phyloP scores from a whole-genome alignment of 1,139 yeast species.

The Scheffersomyces insectosa region DNA sequence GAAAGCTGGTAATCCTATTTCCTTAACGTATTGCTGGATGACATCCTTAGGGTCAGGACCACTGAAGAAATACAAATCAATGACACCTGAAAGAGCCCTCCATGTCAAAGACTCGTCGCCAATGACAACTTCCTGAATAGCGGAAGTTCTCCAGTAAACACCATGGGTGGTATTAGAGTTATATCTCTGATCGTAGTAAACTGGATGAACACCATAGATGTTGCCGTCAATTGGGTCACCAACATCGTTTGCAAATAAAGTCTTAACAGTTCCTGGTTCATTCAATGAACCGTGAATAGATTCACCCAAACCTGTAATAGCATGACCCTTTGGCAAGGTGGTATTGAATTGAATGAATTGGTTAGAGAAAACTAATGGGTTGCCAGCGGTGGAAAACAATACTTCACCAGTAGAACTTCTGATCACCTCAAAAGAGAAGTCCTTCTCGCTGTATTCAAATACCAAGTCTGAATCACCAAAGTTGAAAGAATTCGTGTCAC shows the following conservation, averaged over 20 bases:
- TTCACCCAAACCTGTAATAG: conserved; percentile 32
- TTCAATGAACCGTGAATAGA: conserved; percentile 28
- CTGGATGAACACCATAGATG: conserved; percentile 26
- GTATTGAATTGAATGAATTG: conserved; percentile 33
- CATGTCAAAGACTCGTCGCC: conserved; percentile 23
- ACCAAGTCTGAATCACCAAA: conserved; percentile 19
- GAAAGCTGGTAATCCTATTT: conserved; percentile 22
- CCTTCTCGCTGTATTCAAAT: conserved; percentile 19
- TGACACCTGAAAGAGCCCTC: conserved; percentile 28
- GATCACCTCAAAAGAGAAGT: conserved; percentile 27
- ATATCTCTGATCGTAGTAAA: conserved; percentile 22
- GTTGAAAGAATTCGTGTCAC: conserved; percentile 7
- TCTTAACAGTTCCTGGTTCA: conserved; percentile 28
- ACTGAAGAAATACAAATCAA: conserved; percentile 33
- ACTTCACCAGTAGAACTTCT: conserved; percentile 24
- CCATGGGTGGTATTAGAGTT: conserved; percentile 21
- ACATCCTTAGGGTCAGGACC: conserved; percentile 33
- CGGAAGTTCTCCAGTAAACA: conserved; percentile 25
- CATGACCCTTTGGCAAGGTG: conserved; percentile 24
- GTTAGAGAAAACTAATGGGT: conserved; percentile 31
- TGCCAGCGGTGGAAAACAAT: conserved; percentile 28
- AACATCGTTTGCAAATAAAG: conserved; percentile 22
- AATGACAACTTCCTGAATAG: conserved; percentile 21
- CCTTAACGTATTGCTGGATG: conserved; percentile 25
- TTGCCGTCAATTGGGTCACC: conserved; percentile 25